Evolutionary conservation across 1,284 basidiomycete genomes (phyloP).

Genomic region (Cryptococcus jaspeensis): DNA sequence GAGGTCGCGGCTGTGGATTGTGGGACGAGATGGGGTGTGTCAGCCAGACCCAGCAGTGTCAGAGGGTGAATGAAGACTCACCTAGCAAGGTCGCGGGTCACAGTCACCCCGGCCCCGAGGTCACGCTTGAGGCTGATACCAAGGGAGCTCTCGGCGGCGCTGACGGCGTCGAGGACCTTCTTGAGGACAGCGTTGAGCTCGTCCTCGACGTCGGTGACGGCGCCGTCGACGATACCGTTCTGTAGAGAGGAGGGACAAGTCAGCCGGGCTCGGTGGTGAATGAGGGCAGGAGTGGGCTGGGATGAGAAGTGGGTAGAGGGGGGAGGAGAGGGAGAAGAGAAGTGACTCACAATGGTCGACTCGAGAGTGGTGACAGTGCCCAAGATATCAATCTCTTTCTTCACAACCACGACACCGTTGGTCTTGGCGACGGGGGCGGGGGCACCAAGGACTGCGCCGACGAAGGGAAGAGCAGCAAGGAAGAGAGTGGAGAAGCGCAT

Average conservation of each 20-base stretch:
- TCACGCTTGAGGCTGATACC: neutral
- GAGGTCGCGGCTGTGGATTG: neutral
- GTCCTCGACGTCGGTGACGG: neutral
- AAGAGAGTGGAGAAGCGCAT: conserved; percentile 17
- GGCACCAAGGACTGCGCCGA: conserved; percentile 12
- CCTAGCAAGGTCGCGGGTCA: neutral
- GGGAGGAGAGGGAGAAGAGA: neutral
- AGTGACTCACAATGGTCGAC: conserved; percentile 9
- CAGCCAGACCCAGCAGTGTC: neutral
- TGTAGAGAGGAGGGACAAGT: neutral
- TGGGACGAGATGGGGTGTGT: no score
- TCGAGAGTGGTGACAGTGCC: conserved; percentile 7
- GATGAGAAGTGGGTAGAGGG: neutral
- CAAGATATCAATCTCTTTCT: conserved; percentile 8
- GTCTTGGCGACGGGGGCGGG: conserved; percentile 1
- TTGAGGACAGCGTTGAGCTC: neutral
- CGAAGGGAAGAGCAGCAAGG: conserved; percentile 11
- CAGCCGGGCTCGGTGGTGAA: neutral
- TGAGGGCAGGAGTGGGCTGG: neutral
- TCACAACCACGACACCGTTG: conserved; percentile 1
- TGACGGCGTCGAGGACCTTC: neutral
- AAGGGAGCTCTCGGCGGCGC: neutral
- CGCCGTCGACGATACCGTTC: neutral
- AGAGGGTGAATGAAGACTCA: neutral
- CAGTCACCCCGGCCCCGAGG: neutral